Conservation (phyloP, 768 basidiomycete genomes). For the Sistotremastrum niveocremeum region DNA sequence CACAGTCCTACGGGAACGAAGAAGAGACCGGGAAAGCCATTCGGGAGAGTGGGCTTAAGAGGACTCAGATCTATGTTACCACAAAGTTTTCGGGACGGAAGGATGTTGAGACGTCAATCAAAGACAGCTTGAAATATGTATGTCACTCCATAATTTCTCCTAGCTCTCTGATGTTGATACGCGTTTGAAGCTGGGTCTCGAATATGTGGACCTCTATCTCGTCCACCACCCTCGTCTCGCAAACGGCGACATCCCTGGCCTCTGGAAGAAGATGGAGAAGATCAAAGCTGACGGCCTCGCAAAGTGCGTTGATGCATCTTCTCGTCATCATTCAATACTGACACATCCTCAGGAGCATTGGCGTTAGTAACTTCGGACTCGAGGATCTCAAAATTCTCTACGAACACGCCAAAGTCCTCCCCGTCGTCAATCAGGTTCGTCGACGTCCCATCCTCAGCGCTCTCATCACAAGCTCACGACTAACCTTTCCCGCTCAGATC, state of each 20-base stretch:
- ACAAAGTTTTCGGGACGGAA: slow-evolving; percentile 47
- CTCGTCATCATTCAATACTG: not conserved
- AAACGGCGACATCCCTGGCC: slow-evolving; percentile 42
- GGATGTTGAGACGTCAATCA: slow-evolving; percentile 40
- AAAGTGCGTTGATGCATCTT: slow-evolving; percentile 23
- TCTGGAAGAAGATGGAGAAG: slow-evolving; percentile 52
- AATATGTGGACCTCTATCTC: slow-evolving; percentile 59
- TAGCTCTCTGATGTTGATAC: slow-evolving; percentile 8
- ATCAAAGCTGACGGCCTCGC: slow-evolving; percentile 39
- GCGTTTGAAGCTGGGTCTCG: slow-evolving; percentile 38
- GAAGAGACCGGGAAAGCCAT: slow-evolving; percentile 39
- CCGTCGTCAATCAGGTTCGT: slow-evolving; percentile 55
- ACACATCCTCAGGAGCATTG: slow-evolving; percentile 39
- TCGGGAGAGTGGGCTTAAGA: slow-evolving; percentile 39
- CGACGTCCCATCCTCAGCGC: not conserved
- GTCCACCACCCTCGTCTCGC: slow-evolving; percentile 46
- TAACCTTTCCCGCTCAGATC: slow-evolving; percentile 28
- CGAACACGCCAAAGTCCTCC: slow-evolving; percentile 43
- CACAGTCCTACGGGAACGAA: slow-evolving; percentile 50
- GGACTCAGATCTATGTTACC: slow-evolving; percentile 49
- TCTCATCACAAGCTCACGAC: not conserved
- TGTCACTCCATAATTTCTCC: slow-evolving; percentile 8
- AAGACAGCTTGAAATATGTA: slow-evolving; percentile 43
- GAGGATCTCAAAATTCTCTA: slow-evolving; percentile 40
- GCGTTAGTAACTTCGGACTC: slow-evolving; percentile 56